Conservation (phyloP, 345 rosid genomes). For the Camelina sativa region DNA sequence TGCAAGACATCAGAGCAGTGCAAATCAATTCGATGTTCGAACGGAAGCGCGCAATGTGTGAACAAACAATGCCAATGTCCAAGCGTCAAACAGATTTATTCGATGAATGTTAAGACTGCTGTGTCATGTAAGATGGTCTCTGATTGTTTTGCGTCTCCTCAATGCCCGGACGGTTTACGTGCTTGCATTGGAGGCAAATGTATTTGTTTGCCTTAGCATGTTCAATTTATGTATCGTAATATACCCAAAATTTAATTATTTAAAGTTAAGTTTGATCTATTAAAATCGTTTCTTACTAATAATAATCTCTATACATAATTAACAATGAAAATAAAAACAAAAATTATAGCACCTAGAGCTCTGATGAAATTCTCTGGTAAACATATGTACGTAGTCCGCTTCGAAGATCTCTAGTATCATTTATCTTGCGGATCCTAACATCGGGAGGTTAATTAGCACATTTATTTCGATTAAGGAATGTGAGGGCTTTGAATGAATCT, state of each 20-base stretch:
- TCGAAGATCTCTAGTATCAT: too few relatives aligned
- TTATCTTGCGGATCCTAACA: too few relatives aligned
- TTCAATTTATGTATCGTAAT: neutral
- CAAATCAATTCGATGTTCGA: slow-evolving; percentile 15
- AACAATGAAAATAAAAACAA: too few relatives aligned
- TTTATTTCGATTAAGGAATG: too few relatives aligned
- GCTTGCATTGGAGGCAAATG: slow-evolving; percentile 11
- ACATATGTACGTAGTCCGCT: too few relatives aligned
- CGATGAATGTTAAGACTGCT: neutral
- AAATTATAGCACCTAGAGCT: too few relatives aligned
- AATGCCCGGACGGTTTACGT: neutral
- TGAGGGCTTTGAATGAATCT: too few relatives aligned
- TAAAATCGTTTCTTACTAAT: neutral
- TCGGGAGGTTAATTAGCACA: too few relatives aligned
- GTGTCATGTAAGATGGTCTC: neutral
- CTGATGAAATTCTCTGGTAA: too few relatives aligned
- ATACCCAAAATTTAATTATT: neutral
- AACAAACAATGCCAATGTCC: slow-evolving; percentile 36
- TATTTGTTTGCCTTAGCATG: slow-evolving; percentile 17
- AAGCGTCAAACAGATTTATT: neutral
- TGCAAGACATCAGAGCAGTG: slow-evolving; percentile 33
- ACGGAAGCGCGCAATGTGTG: slow-evolving; percentile 35
- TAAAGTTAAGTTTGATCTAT: neutral
- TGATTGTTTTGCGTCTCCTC: slow-evolving; percentile 6
- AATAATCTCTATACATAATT: neutral